Percentiles rank a stretch among this genome's conserved stretches.
phyloP scores from a whole-genome alignment of 768 basidiomycete genomes.

The Sporobolomyces pararoseus region DNA sequence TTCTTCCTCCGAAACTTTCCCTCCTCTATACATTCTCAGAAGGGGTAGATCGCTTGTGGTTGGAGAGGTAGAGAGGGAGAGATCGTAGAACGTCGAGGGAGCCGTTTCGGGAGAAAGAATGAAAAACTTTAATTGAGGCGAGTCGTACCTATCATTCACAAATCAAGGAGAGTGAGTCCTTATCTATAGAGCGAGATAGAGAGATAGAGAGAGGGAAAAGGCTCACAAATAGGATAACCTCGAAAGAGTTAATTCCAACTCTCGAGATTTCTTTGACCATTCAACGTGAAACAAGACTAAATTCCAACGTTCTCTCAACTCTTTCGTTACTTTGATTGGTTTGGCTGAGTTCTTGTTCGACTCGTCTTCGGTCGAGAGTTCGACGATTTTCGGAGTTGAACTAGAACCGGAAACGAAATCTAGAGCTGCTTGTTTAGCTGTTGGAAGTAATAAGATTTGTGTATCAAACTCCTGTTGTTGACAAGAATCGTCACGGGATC shows the following conservation, averaged over 20 bases:
- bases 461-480: constrained; percentile 29
- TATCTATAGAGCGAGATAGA: not conserved
- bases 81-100: constrained; percentile 35
- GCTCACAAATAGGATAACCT: not conserved
- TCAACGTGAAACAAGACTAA: constrained; percentile 37
- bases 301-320: not conserved
- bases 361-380: constrained; percentile 6
- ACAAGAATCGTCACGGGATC: not conserved
- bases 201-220: not conserved
- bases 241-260: constrained; percentile 29
- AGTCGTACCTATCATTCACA: constrained; percentile 20
- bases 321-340: not conserved
- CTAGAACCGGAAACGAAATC: not conserved
- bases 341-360: not conserved
- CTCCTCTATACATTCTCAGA: constrained; percentile 25
- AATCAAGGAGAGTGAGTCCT: too few species aligned
- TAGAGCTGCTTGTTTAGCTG: constrained; percentile 13
- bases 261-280: constrained; percentile 3
- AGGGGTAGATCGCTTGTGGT: constrained; percentile 29
- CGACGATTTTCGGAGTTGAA: constrained; percentile 5
- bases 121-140: constrained; percentile 14
- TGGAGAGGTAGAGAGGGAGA: constrained; percentile 27
- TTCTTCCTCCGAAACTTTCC: constrained; percentile 4
- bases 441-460: constrained; percentile 23
- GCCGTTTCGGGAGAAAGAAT: constrained; percentile 18